Evolutionary conservation across 805 yeast species (phyloP).

Genomic region (Cyberlindnera mycetangii): DNA sequence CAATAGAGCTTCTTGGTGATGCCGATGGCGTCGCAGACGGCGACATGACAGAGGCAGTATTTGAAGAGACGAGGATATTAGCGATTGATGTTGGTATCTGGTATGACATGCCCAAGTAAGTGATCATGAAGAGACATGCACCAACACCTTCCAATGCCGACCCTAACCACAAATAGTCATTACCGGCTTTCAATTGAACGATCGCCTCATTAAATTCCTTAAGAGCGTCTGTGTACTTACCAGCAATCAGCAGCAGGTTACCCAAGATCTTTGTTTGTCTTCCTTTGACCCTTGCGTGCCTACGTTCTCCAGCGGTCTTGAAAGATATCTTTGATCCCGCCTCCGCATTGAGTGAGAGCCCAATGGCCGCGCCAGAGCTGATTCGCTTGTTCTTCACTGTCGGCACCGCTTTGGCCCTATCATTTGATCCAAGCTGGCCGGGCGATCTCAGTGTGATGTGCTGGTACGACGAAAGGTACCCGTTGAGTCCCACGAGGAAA

Average conservation of each 20-base stretch:
- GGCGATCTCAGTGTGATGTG: slow-evolving; percentile 85
- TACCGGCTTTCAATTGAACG: slow-evolving; percentile 50
- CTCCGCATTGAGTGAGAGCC: slow-evolving; percentile 22
- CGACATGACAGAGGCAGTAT: slow-evolving; percentile 14
- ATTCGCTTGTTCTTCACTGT: slow-evolving; percentile 39
- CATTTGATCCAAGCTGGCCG: slow-evolving; percentile 54
- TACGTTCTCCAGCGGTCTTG: slow-evolving; percentile 33
- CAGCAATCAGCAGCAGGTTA: slow-evolving; percentile 75
- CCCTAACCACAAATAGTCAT: slow-evolving; percentile 85
- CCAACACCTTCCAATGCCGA: slow-evolving; percentile 83
- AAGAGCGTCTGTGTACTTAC: slow-evolving; percentile 70
- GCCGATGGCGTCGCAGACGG: slow-evolving; percentile 32
- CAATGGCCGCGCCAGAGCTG: slow-evolving; percentile 26
- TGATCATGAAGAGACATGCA: slow-evolving; percentile 58
- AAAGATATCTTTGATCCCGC: slow-evolving; percentile 37
- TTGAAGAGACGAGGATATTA: slow-evolving; percentile 32
- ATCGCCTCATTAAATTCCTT: slow-evolving; percentile 74
- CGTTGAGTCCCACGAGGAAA: slow-evolving; percentile 61
- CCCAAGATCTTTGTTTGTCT: slow-evolving; percentile 76
- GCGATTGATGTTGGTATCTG: slow-evolving; percentile 35
- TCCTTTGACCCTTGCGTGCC: slow-evolving; percentile 54
- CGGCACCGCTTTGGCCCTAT: slow-evolving; percentile 37
- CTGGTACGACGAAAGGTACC: slow-evolving; percentile 67
- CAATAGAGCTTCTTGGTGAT: slow-evolving; percentile 49
- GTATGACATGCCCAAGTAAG: slow-evolving; percentile 51